These are phyloP conservation scores for Rhodosporidiobolus odoratus DNA, from an alignment of 768 basidiomycete species.

Conservation along the genomic window DNA sequence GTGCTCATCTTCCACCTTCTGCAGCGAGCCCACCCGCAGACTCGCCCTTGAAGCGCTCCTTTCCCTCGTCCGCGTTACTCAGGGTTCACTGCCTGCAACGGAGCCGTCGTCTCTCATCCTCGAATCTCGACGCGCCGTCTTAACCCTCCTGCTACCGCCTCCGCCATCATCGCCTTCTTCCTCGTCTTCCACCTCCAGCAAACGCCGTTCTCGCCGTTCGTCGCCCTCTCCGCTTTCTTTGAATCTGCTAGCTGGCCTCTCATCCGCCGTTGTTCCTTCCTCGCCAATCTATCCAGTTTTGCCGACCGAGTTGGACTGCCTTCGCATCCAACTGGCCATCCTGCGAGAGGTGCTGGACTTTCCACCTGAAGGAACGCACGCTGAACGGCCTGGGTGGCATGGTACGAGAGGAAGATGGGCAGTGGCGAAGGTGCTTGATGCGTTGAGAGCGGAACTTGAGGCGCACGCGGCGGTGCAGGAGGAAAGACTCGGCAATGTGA, in stretches of 20 bases:
- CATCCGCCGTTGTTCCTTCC: neutral
- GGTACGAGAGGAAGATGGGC: constrained; percentile 6
- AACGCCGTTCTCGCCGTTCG: neutral
- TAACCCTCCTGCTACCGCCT: constrained; percentile 1
- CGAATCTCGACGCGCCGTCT: neutral
- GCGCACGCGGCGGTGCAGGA: neutral
- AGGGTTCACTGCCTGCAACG: neutral
- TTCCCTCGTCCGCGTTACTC: neutral
- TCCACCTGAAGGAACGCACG: neutral
- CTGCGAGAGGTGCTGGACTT: neutral
- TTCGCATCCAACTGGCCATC: neutral
- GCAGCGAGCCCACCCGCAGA: neutral
- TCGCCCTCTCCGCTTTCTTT: neutral
- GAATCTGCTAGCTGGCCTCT: neutral
- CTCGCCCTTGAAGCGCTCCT: constrained; percentile 19
- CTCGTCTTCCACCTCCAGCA: neutral
- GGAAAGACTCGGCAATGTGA: neutral
- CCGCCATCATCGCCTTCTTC: neutral
- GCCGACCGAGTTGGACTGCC: neutral
- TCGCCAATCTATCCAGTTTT: neutral
- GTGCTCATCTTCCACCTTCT: neutral
- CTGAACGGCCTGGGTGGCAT: neutral
- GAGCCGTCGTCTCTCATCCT: neutral
- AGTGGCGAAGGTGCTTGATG: neutral
- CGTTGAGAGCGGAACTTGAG: neutral